Evolutionary conservation across 2,329 filamentous ascomycete genomes (phyloP), one percentile per base, ranked within the genome.

Genomic region (Apiospora aurea): DNA sequence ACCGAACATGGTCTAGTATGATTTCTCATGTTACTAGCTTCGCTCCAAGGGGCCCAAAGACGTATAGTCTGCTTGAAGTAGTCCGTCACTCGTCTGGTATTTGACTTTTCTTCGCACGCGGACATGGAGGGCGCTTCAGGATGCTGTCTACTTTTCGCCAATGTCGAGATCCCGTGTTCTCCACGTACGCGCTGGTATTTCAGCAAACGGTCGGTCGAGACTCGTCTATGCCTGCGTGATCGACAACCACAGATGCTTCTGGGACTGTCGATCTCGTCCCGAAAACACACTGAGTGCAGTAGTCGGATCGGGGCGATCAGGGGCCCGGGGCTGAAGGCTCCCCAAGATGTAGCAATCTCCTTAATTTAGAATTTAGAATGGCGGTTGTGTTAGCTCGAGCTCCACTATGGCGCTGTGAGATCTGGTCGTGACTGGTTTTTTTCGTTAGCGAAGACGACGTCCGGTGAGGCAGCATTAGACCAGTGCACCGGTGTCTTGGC

Each of bases 311-410:
- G 57, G 41, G 11, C 21, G 53, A 10, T 41, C 34, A 64, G 57
- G 57, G 57, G 34, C 34, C 7, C 6, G 34, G 34, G 34, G 57
- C 10, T 64, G 53, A 34, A 49, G 21, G 3, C 29, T n/a, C 29
- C 53, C 29, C 53, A 64, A 64, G 57, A 41, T 64, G 41, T 64
- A 38, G 16, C 53, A 61, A 61, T 61, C 53, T 61, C 53, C 53
- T 61, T 61, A 38, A 61, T 61, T 61, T 38, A 61, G 53, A 38
- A 61, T 38, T 61, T 38, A 21, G 29, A 61, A 61, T 29, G 53
- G 29, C 34, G 38, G 34, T 21, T 61, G 53, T 29, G 34, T 61
- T 61, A 61, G 53, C 53, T 6, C 34, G 13, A 41, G 34, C 18
- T n/a, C 57, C 57, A 41, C 57, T 24, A 16, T 16, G 2, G 34